Evolutionary conservation across 768 basidiomycete species (phyloP), one percentile per base, ranked within the genome.

Genomic region (Lentinula edodes): DNA sequence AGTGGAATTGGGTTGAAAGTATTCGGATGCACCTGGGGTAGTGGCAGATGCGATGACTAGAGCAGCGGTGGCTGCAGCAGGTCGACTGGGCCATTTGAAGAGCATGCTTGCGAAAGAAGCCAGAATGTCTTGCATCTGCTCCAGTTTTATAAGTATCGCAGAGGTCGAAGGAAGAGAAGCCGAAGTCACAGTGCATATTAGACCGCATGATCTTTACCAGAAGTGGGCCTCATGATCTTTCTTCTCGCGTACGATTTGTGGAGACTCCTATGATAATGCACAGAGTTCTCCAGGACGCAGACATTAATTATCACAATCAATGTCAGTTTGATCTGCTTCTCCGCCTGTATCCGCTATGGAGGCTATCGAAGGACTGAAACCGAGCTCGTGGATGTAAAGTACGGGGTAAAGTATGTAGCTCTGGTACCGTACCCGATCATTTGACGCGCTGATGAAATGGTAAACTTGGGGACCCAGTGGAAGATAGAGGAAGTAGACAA

Each of bases 1-100:
- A 38, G 70, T 73, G 10, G 73, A 72, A 54, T 64, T 61, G 8
- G 53, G 61, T 39, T 38, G 39, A 48, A 61, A 46, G 43, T 61
- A 61, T 18, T 52, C 50, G n/a, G 32, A 51, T 23, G 28, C 45
- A 51, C 38, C 46, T n/a, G 45, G 18, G 35, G 58, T 59, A 23
- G 48, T 28, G 18, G 58, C 28, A 35, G 48, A 48, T 5, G 38
- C 45, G 36, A 59, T 36, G 16, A 59, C 34, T 20, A 59, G 46
- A 59, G 58, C 48, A 5, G 58, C 42, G 32, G 58, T 45, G 3
- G 46, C 46, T 34, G 45, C 55, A 2, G 38, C 18, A 28, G 56
- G 45, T 50, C 34, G 28, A 32, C 34, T 12, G 9, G 35, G 48
- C 55, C 55, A 59, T 50, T 59, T 59, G 58, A 58, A 48, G 41